Evolutionary conservation across 352 stramenopile species (phyloP).

Genomic region (Labyrinthula sp.): DNA sequence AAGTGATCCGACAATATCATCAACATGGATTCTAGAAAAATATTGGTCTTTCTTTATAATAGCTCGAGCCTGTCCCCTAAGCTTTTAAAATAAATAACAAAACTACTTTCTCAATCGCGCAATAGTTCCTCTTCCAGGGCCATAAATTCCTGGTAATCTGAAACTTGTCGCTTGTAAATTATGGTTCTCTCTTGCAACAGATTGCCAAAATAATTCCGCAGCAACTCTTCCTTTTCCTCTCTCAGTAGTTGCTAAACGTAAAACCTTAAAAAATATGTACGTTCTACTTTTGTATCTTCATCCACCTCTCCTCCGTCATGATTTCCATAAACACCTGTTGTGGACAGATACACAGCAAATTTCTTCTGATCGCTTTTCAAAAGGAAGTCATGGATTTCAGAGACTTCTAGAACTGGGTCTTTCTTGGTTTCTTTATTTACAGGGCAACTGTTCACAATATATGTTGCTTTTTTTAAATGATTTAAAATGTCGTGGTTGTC

Average conservation of each 20-base stretch:
- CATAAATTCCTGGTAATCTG: conserved; percentile 68
- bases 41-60: conserved; percentile 49
- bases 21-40: conserved; percentile 66
- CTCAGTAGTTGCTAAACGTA: too few species aligned
- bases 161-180: too few species aligned
- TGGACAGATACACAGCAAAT: conserved; percentile 68
- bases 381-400: conserved; percentile 20
- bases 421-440: too few species aligned
- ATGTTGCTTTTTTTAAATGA: too few species aligned
- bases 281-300: conserved; percentile 48
- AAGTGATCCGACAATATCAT: conserved; percentile 58
- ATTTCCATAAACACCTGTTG: conserved; percentile 73
- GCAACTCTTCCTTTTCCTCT: conserved; percentile 51
- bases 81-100: too few species aligned
- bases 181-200: too few species aligned
- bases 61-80: conserved; percentile 41
- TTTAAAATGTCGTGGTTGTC: too few species aligned
- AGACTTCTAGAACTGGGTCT: too few species aligned
- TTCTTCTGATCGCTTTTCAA: too few species aligned
- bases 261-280: too few species aligned
- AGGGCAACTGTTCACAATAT: too few species aligned
- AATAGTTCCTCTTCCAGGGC: conserved; percentile 51
- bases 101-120: conserved; percentile 54
- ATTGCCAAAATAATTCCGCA: conserved; percentile 48
- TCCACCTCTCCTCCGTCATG: conserved; percentile 53